Evolutionary conservation across 192 early-diverging fungal genomes (phyloP), one percentile per base, ranked within the genome.

Genomic region (Gigaspora rosea): DNA sequence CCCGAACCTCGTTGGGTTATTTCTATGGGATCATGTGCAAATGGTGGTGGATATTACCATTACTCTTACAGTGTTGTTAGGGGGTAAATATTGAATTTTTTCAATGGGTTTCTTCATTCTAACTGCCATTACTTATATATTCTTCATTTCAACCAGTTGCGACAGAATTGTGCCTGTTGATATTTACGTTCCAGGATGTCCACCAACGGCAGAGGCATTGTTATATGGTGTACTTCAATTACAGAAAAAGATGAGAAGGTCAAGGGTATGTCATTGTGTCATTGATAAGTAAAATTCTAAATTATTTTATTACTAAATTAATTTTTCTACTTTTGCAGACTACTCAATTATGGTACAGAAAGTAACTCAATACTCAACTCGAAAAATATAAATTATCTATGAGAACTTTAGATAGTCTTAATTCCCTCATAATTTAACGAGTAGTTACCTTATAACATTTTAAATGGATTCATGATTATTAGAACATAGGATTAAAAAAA

Each of bases 31-130:
- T 93, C 91, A 69, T 98, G 92, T 74, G 95, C 97, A 48, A 97
- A 97, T 82, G 95, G 95, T 78, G 97, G 97, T 75, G 97, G 97
- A 67, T 98, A 98, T 88, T 98, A 98, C 85, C 97, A 98, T 86
- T 98, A 98, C 88, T 94, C 93, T 59, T 97, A 97, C 83, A 90
- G 93, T 75, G 96, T 97, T 58, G 97, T 98, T 57, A 90, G 97
- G 65, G 95, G 75, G 75, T 76, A 67, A 66, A n/a, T n/a, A 10
- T 35, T 20, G 8, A 3, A 18, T 27, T 15, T 4, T 51, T 51
- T 51, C 9, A 52, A 52, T 1, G 6, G 6, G 15, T 6, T 52
- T 52, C 9, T 52, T 52, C 9, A 52, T 52, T 52, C 6, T 52
- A 52, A 52, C 6, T 13, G 15, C 15, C 15, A 52, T 52, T 52